phyloP scores from a whole-genome alignment of 208 protist genomes.

The Blastocrithidia nonstop region DNA sequence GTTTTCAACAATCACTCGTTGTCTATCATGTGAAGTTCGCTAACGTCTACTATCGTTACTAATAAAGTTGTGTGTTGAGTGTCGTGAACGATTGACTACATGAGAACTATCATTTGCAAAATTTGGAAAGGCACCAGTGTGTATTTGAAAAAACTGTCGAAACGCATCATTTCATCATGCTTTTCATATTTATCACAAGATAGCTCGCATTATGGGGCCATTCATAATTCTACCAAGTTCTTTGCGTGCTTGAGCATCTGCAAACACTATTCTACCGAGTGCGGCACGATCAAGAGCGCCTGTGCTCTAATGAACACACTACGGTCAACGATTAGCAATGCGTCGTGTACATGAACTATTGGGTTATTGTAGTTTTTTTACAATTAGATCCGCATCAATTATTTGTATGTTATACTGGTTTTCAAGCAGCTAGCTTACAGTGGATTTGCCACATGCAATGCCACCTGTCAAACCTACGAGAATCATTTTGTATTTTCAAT shows the following conservation, averaged over 20 bases:
- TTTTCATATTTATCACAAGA: constrained; percentile 26
- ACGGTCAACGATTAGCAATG: constrained; percentile 56
- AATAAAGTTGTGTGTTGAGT: too few relatives aligned
- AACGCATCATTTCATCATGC: constrained; percentile 57
- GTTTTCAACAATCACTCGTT: too few relatives aligned
- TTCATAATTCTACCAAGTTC: constrained; percentile 67
- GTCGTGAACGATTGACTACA: too few relatives aligned
- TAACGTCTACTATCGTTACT: too few relatives aligned
- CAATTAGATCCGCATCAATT: constrained; percentile 69
- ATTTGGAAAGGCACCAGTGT: too few relatives aligned
- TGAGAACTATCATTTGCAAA: too few relatives aligned
- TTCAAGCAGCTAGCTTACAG: constrained; percentile 36
- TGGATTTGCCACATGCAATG: constrained; percentile 86
- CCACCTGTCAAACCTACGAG: constrained; percentile 84
- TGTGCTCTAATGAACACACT: constrained; percentile 36
- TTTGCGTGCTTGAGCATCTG: constrained; percentile 25
- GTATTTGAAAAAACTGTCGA: too few relatives aligned
- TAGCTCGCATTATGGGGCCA: constrained; percentile 48
- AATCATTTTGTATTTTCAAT: constrained; percentile 23
- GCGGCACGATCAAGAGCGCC: constrained; percentile 45
- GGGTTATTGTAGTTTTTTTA: constrained; percentile 59
- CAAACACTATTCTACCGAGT: constrained; percentile 67
- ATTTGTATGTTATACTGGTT: constrained; percentile 39
- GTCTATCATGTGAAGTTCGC: too few relatives aligned
- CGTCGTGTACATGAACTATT: constrained; percentile 27